Base-by-base conservation (phyloP, 108 stramenopile species). In the Discostella pseudostelligera region DNA sequence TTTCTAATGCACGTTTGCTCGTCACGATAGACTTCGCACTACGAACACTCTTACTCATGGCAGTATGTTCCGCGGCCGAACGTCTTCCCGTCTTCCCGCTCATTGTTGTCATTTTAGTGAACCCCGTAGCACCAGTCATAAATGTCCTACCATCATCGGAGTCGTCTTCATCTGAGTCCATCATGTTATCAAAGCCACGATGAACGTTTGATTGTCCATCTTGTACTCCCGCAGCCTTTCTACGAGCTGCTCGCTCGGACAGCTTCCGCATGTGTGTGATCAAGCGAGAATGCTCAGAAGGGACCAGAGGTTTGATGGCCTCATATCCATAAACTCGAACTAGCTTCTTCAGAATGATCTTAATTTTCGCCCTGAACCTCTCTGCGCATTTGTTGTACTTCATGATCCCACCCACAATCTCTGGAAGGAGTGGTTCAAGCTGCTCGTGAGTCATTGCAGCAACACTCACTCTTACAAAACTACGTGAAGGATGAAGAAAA, bases 261-360 rank as follows among this genome's bases (percentile, higher is more conserved):
- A 91, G 70, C 66, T 93, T 95, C 54, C 93, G 78, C 81, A 97
- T 93, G 74, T 96, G 91, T 17, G 81, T 87, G 0, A 97, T 77
- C 59, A 97, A 67, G 39, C 90, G 83, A n/a, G 59, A 70, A 51
- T 97, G 94, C 17, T 76, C 81, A 25, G 85, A 82, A 8, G 96
- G 94, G 35, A 96, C 87, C 8, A 88, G 59, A 8, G 81, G 85
- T 53, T 80, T 81, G 67, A 97, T 67, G 6, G 57, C 43, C 13
- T 94, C 95, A 65, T 83, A 91, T 5, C 95, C 96, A 59, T 89
- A 96, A 16, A 83, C 59, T 10, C 91, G 76, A 46, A 94, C 88
- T 1, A 97, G 87, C 60, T 94, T 93, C 78, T 94, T 94, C 24
- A 97, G 76, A 44, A 97, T 93, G 53, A 97, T 91, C 62, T 96